Base-by-base conservation (phyloP, 352 stramenopile genomes). In the Pythium monospermum region DNA sequence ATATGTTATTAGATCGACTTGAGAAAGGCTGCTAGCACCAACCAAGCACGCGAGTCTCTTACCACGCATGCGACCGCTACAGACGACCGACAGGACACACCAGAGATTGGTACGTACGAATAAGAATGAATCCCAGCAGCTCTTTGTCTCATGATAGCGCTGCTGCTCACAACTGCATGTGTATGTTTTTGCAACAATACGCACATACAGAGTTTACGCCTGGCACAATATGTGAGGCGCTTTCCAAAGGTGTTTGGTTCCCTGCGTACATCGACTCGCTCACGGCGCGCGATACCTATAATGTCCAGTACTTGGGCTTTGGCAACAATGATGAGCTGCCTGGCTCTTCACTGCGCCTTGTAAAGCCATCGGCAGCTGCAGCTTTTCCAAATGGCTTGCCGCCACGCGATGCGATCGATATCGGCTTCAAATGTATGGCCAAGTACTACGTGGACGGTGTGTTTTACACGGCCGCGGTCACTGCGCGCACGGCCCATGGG, bases 391-490 rank as follows among this genome's bases (percentile, higher is more conserved):
- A 73, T 26, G 43, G 65, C 21, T 33, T 87, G 21, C 73, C 70
- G 5, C 36, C 64, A 2, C 71, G 77, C 22, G 49, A 68, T 6
- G 22, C 44, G 3, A 75, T 94, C 45, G 26, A 38, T 15, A 69
- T 83, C 5, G 84, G 82, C 31, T 85, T 83, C 44, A 58, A 72
- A 31, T 91, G 81, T 41, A 57, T 60, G 44, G 80, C 83, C 47
- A 90, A 89, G 62, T 94, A 92, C 62, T 92, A 90, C 40, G 76
- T 73, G 11, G 84, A 94, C 48, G 49, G 64, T 5, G 66, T 85
- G 45, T 87, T 84, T 44, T 96, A 96, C 61, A 52, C 70, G 41
- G 86, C 75, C 30, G 61, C 62, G 7, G 72, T 96, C 31, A 83
- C 76, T 10, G 68, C 76, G 15, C 53, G 84, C 21, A 95, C 86